phyloP scores from a whole-genome alignment of 2,329 filamentous ascomycete species.

The Hypoxylon sp. region DNA sequence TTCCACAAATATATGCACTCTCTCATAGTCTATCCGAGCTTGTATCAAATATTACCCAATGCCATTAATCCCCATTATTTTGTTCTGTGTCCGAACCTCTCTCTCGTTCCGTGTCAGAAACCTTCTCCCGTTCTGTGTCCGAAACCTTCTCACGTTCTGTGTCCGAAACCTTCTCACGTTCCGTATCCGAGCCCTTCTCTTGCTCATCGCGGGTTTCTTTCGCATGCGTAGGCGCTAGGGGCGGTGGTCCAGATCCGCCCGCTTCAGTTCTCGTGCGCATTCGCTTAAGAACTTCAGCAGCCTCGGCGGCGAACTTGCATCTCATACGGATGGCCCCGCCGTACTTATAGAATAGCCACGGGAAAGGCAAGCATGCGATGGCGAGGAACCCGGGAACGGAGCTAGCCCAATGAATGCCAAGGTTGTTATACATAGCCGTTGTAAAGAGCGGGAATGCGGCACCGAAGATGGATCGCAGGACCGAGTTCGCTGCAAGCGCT shows the following conservation, averaged over 20 bases:
- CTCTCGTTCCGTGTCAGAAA: constrained; percentile 1
- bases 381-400: constrained; percentile 82
- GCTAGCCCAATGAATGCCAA: constrained; percentile 83
- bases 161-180: background rate
- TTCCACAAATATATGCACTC: constrained; percentile 4
- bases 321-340: constrained; percentile 73
- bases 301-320: constrained; percentile 79
- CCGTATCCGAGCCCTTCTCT: constrained; percentile 6
- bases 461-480: constrained; percentile 73
- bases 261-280: constrained; percentile 35
- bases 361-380: constrained; percentile 79
- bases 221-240: background rate
- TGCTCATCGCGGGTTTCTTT: constrained; percentile 3
- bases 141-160: constrained; percentile 4
- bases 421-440: constrained; percentile 65
- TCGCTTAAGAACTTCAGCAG: constrained; percentile 65
- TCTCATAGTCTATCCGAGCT: constrained; percentile 7
- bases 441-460: constrained; percentile 75
- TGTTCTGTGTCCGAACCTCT: constrained; percentile 3
- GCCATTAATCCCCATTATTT: background rate
- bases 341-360: constrained; percentile 83
- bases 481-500: constrained; percentile 71
- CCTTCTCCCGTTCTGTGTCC: background rate
- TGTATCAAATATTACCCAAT: constrained; percentile 12
- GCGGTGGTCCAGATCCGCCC: constrained; percentile 56